Conservation (phyloP, 2,329 filamentous ascomycete genomes). For the Curvularia lunata region DNA sequence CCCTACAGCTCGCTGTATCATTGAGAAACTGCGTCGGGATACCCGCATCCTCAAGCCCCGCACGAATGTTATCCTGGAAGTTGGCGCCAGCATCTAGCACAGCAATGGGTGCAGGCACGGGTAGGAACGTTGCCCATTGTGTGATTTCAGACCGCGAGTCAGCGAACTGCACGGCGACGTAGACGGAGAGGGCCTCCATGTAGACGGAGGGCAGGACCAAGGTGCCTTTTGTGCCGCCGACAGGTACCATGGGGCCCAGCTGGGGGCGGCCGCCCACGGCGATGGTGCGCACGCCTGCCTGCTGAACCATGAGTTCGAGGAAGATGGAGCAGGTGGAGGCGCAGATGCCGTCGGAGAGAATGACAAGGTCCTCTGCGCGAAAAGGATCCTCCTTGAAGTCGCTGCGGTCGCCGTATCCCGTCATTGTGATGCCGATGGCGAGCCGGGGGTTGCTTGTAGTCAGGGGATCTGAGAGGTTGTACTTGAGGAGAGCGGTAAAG, state of each 20-base stretch:
- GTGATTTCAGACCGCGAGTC: slow-evolving; percentile 12
- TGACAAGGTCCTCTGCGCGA: slow-evolving; percentile 47
- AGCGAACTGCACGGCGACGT: slow-evolving; percentile 31
- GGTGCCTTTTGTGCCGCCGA: slow-evolving; percentile 56
- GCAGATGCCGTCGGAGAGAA: slow-evolving; percentile 55
- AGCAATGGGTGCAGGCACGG: slow-evolving; percentile 32
- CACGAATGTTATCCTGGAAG: slow-evolving; percentile 49
- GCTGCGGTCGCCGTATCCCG: slow-evolving; percentile 36
- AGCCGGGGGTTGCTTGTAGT: slow-evolving; percentile 40
- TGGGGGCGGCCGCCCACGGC: slow-evolving; percentile 52
- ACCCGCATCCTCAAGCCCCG: slow-evolving; percentile 38
- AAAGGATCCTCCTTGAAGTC: slow-evolving; percentile 46
- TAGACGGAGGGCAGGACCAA: slow-evolving; percentile 40
- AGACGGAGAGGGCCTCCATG: slow-evolving; percentile 28
- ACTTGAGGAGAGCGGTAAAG: slow-evolving; percentile 49
- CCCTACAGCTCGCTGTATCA: slow-evolving; percentile 65
- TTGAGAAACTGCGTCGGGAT: slow-evolving; percentile 66
- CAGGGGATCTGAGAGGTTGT: slow-evolving; percentile 48
- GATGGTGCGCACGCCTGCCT: slow-evolving; percentile 52
- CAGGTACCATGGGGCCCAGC: slow-evolving; percentile 51
- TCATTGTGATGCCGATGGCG: slow-evolving; percentile 38
- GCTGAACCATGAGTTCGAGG: slow-evolving; percentile 55
- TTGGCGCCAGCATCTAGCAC: slow-evolving; percentile 42
- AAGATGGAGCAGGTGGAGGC: slow-evolving; percentile 56
- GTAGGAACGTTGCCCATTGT: slow-evolving; percentile 35